A percentile compares a stretch with the other conserved stretches of the same genome.
Conservation (phyloP, 345 rosid genomes). For the Turnera subulata region DNA sequence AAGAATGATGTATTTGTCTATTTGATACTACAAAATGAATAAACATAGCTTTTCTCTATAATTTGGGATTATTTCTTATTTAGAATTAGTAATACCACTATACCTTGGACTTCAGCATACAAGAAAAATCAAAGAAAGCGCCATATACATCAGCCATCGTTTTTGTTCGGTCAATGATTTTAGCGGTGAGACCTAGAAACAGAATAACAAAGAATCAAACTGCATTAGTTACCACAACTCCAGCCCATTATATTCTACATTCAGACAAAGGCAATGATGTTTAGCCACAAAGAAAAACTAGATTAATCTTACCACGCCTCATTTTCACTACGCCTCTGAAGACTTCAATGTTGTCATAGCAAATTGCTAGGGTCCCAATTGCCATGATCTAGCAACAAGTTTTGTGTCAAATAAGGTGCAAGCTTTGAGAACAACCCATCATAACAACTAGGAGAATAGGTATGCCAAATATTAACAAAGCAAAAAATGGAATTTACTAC, state of each 20-base stretch:
- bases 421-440: not conserved
- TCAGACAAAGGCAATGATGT: too few relatives aligned
- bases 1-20: too few relatives aligned
- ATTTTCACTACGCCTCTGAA: slow-evolving; percentile 92
- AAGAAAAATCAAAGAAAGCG: slow-evolving; percentile 72
- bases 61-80: not conserved
- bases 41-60: not conserved
- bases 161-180: slow-evolving; percentile 70
- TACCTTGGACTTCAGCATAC: slow-evolving; percentile 73
- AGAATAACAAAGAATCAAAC: not conserved
- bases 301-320: slow-evolving; percentile 79
- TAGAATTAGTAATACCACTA: not conserved
- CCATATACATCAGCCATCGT: slow-evolving; percentile 90
- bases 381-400: slow-evolving; percentile 75
- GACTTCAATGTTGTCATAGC: slow-evolving; percentile 87
- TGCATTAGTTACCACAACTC: not conserved
- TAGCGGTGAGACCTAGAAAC: slow-evolving; percentile 83
- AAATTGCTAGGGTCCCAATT: slow-evolving; percentile 87
- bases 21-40: not conserved
- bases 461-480: too few relatives aligned
- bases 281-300: too few relatives aligned
- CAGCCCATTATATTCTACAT: not conserved
- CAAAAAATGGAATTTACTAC: too few relatives aligned
- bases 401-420: slow-evolving; percentile 26
- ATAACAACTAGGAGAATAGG: not conserved